Evolutionary conservation across 331 rosid species (phyloP).

Genomic region (Rhamnella rubrinervis): DNA sequence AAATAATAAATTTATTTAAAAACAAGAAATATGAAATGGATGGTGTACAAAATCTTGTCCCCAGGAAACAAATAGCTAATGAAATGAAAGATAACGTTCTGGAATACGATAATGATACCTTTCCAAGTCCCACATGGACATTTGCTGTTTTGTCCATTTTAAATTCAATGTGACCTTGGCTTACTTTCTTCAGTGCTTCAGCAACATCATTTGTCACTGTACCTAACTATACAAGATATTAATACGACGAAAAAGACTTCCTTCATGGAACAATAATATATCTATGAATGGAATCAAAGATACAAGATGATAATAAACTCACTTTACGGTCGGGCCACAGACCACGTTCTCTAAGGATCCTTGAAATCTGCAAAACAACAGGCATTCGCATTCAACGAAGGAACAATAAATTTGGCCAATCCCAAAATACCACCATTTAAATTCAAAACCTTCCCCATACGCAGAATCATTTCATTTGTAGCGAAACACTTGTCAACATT

Average conservation of each 20-base stretch:
- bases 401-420: conserved; percentile 23
- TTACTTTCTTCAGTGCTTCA: conserved; percentile 80
- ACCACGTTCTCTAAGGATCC: conserved; percentile 89
- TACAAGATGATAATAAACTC: conserved; percentile 35
- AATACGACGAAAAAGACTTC: conserved; percentile 28
- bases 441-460: conserved; percentile 75
- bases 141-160: conserved; percentile 93
- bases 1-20: background rate
- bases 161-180: conserved; percentile 78
- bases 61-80: background rate
- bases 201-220: conserved; percentile 85
- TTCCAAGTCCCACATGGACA: conserved; percentile 87
- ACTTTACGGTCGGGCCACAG: conserved; percentile 95
- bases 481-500: conserved; percentile 97
- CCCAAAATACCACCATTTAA: conserved; percentile 14
- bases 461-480: conserved; percentile 93
- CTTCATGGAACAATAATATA: conserved; percentile 5
- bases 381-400: conserved; percentile 26
- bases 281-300: conserved; percentile 25
- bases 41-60: background rate
- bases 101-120: conserved; percentile 49
- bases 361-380: conserved; percentile 72
- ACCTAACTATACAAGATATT: conserved; percentile 66
- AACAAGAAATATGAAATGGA: background rate
- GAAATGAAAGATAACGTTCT: conserved; percentile 9